Percentiles rank a stretch among this genome's conserved stretches.
Conservation (phyloP, 106 monocot species). For the Hemerocallis citrina region DNA sequence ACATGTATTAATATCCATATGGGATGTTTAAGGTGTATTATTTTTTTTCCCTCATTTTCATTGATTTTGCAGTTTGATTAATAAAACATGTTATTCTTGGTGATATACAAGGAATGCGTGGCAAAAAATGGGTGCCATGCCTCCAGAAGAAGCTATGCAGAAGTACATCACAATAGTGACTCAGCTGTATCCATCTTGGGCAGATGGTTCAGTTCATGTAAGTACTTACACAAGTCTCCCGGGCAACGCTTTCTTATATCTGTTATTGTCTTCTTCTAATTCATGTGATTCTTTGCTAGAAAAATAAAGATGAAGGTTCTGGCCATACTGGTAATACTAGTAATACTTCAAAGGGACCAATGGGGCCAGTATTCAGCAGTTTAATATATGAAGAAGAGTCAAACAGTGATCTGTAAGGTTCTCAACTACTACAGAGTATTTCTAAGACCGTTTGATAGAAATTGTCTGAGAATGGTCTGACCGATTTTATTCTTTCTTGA, state of each 20-base stretch:
- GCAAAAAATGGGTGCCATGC: conserved; percentile 91
- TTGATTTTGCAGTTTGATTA: background rate
- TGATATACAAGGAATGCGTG: conserved; percentile 86
- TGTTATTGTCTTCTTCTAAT: background rate
- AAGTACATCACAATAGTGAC: conserved; percentile 68
- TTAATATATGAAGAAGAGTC: conserved; percentile 65
- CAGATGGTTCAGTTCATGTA: conserved; percentile 38
- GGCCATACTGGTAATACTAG: conserved; percentile 15
- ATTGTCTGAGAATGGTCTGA: too few relatives aligned
- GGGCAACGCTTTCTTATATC: too few relatives aligned
- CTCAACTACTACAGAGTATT: conserved; percentile 2
- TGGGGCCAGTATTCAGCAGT: conserved; percentile 99
- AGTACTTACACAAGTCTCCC: too few relatives aligned
- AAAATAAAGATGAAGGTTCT: conserved; percentile 43
- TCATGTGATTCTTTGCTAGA: conserved; percentile 27
- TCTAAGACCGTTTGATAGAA: too few relatives aligned
- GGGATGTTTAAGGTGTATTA: background rate
- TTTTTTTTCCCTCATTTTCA: background rate
- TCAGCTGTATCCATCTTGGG: conserved; percentile 80
- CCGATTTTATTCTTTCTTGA: too few relatives aligned
- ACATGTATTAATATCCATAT: too few relatives aligned
- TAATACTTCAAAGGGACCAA: conserved; percentile 52
- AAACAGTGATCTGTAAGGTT: conserved; percentile 56
- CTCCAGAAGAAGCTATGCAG: conserved; percentile 97
- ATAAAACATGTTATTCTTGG: conserved; percentile 3